Conservation (phyloP, 768 basidiomycete species). For the Agaricus sinodeliciosus region DNA sequence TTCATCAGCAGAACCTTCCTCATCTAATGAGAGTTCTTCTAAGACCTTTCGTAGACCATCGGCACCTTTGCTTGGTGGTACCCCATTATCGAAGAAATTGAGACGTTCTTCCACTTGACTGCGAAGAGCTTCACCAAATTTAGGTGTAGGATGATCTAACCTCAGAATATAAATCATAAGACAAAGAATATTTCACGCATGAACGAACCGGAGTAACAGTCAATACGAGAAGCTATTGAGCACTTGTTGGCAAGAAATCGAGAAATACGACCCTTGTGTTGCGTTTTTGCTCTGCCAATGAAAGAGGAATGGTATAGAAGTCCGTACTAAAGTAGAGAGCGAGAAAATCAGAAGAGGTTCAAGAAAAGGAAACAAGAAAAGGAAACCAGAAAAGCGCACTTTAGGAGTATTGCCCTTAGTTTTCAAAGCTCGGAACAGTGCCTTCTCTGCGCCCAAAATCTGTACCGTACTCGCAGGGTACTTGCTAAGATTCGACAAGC, state of each 20-base stretch:
- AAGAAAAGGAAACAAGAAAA: not conserved
- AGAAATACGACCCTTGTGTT: conserved; percentile 95
- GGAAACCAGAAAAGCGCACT: conserved; percentile 32
- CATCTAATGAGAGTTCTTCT: conserved; percentile 64
- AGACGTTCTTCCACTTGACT: conserved; percentile 95
- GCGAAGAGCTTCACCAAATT: conserved; percentile 92
- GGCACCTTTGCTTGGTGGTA: conserved; percentile 82
- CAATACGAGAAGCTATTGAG: conserved; percentile 94
- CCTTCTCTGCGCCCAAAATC: conserved; percentile 97
- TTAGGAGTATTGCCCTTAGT: conserved; percentile 99
- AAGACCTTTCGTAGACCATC: conserved; percentile 90
- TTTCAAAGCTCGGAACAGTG: conserved; percentile 93
- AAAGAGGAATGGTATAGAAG: conserved; percentile 96
- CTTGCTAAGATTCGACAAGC: conserved; percentile 94
- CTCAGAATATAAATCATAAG: conserved; percentile 1
- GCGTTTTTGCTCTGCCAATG: conserved; percentile 90
- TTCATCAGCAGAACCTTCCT: conserved; percentile 44
- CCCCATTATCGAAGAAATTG: conserved; percentile 89
- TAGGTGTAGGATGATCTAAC: conserved; percentile 78
- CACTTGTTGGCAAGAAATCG: conserved; percentile 99
- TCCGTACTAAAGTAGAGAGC: conserved; percentile 63
- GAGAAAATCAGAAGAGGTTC: not conserved
- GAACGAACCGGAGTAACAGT: conserved; percentile 78
- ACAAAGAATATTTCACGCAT: not conserved
- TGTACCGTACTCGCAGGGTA: conserved; percentile 98